Conservation (phyloP, 1,284 basidiomycete species). For the Malassezia equina region DNA sequence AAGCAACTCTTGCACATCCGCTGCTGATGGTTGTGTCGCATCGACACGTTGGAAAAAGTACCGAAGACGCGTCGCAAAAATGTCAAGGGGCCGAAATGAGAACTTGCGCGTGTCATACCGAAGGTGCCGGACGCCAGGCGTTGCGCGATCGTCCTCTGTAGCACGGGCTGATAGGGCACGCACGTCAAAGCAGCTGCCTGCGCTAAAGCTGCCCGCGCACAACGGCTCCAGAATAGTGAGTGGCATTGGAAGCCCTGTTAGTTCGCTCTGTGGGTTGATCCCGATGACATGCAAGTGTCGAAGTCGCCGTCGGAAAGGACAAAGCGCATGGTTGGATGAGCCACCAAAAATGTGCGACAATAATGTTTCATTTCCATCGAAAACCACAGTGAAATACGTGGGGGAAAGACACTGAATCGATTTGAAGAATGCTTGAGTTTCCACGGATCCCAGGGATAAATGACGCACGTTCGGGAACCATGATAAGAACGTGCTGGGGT, state of each 20-base stretch:
- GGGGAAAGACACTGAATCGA: neutral
- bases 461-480: neutral
- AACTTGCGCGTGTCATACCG: conserved; percentile 38
- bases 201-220: conserved; percentile 18
- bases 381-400: neutral
- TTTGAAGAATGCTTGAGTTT: conserved; percentile 18
- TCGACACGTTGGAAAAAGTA: conserved; percentile 24
- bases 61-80: conserved; percentile 24
- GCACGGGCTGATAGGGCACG: neutral
- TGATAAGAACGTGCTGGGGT: neutral
- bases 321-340: neutral
- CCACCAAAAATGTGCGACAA: conserved; percentile 7
- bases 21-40: neutral
- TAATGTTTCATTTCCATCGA: neutral
- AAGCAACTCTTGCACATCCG: neutral
- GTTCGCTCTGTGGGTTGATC: conserved; percentile 15
- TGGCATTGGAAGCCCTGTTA: conserved; percentile 24
- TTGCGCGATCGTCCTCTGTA: neutral
- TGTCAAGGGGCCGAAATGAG: conserved; percentile 30
- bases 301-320: conserved; percentile 7
- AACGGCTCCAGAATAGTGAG: conserved; percentile 16
- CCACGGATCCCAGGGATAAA: conserved; percentile 11
- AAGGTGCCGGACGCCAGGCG: conserved; percentile 21
- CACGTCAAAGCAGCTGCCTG: conserved; percentile 10
- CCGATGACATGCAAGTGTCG: conserved; percentile 17